Evolutionary conservation across 2,329 filamentous ascomycete genomes (phyloP), one percentile per base, ranked within the genome.

Genomic region (Volutella citrinella): DNA sequence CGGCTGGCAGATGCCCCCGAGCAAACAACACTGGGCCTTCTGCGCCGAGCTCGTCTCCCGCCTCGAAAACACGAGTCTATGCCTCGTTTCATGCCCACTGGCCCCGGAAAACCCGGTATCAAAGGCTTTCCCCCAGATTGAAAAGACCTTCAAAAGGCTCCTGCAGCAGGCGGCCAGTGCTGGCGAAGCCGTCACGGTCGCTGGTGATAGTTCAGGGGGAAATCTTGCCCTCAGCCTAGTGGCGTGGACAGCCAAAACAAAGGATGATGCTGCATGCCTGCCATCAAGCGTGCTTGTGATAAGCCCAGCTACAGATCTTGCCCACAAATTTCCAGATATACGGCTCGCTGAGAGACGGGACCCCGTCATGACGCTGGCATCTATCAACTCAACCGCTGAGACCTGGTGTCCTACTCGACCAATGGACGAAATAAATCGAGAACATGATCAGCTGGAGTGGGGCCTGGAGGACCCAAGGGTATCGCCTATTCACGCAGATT

Each of bases 131-230:
- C 72, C 74, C 0, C 54, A 59, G 16, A 63, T 78, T 10, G 41
- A 69, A 28, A 60, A 48, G 21, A 59, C 73, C 10, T 74, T 77
- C 39, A 53, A 55, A 0, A 48, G 49, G 0, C 38, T 75, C 0
- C 44, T 78, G 42, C 27, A 44, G 3, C 47, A 63, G n/a, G 62
- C 69, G 0, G 46, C 56, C 0, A 45, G 52, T 1, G 55, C 54
- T 0, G 38, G 39, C 1, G 67, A 76, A 34, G 59, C 51, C 2
- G 59, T 78, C 0, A 63, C 70, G 2, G 57, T 78, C 2, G 68
- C 65, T 1, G 76, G 76, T 2, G 76, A 80, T 34, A 75, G 70
- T 0, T 69, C 74, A 1, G 76, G 76, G 0, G 75, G 66, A 0
- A 80, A 79, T 38, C 59, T 79, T 5, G 62, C 67, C 0, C 54